Percentiles rank a stretch among this genome's conserved stretches.
These are phyloP conservation scores for Rhodomyrtus tomentosa DNA, from an alignment of 345 rosid species.

Conservation along the genomic window DNA sequence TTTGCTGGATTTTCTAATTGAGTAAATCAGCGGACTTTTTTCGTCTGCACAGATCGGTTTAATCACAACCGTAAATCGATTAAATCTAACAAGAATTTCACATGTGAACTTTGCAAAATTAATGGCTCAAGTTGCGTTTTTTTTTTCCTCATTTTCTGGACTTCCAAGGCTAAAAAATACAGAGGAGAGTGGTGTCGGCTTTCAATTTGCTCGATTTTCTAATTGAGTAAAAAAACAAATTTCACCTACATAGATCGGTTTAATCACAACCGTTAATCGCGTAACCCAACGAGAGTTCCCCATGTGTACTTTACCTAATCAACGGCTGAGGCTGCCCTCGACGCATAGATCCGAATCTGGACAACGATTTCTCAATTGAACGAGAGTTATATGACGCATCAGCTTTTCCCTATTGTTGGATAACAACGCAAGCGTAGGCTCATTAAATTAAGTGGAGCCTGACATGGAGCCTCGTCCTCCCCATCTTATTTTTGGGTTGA, in stretches of 20 bases:
- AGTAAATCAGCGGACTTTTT: background rate
- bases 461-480: background rate
- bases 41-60: background rate
- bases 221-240: too few relatives aligned
- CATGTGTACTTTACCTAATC: background rate
- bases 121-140: background rate
- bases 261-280: background rate
- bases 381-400: background rate
- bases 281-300: background rate
- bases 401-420: background rate
- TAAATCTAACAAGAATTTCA: background rate
- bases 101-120: background rate
- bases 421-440: background rate
- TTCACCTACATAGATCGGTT: background rate
- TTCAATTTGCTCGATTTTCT: background rate
- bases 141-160: background rate
- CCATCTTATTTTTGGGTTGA: background rate
- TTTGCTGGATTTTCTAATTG: background rate
- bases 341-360: background rate
- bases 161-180: background rate
- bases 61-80: background rate
- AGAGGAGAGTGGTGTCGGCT: background rate
- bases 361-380: background rate
- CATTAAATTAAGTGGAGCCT: background rate
- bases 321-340: background rate